Evolutionary conservation across 495 filamentous ascomycete genomes (phyloP), one percentile per base, ranked within the genome.

Genomic region (Chaetomium cochliodes): DNA sequence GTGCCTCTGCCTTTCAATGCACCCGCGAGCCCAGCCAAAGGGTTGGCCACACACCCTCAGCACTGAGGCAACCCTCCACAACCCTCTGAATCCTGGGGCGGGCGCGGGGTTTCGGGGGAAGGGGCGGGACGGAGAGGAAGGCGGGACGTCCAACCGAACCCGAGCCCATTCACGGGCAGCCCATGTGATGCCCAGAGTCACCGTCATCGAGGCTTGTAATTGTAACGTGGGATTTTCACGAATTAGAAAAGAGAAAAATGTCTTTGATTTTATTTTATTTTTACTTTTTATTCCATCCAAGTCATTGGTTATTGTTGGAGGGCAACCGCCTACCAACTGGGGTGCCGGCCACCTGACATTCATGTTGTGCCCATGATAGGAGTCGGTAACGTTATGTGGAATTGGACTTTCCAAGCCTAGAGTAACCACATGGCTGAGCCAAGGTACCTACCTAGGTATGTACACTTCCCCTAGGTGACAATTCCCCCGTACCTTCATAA

Each of bases 91-190:
- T 37, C n/a, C 23, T 54, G 51, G n/a, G 60, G 41, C 39, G n/a
- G n/a, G 5, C 47, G 58, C 15, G 51, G 52, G 52, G 41, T 46
- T 50, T 50, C 39, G 58, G 61, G 61, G 61, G 61, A 57, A 51
- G 52, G 61, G 53, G 41, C 61, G 61, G 61, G 52, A 63, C 61
- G 52, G 50, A 26, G 60, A 50, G 53, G 37, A 55, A 33, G 47
- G 51, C 61, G 42, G 61, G 53, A 63, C 61, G 52, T 39, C 28
- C 26, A 56, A 39, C 61, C 52, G 52, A 47, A 26, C 47, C 33
- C 30, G 49, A 18, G n/a, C 9, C 44, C n/a, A 9, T 9, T 33
- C 7, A 33, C 30, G 3, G 5, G 11, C 33, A 37, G 33, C 8
- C 53, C 52, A 63, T 57, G 61, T 57, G 52, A 63, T 6, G 42